These are phyloP conservation scores for Suhomyces terraborum DNA, from an alignment of 1,139 yeast species.

Conservation along the genomic window DNA sequence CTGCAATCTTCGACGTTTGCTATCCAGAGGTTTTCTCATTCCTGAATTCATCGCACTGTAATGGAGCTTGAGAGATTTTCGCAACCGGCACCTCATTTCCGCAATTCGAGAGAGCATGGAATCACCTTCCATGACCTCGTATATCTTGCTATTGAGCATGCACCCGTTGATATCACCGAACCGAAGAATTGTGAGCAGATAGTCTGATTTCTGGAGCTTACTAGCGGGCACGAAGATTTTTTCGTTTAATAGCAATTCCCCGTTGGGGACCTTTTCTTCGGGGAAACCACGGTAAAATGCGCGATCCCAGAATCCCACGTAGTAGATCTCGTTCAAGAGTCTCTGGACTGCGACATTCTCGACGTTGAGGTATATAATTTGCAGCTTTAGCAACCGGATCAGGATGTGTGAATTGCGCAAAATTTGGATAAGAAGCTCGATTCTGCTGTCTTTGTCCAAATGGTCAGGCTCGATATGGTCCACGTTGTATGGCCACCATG, in stretches of 20 bases:
- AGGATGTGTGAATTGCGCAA: slow-evolving; percentile 30
- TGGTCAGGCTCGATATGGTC: slow-evolving; percentile 78
- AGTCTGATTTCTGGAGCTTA: neutral
- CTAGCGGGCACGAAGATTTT: slow-evolving; percentile 1
- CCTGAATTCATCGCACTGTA: neutral
- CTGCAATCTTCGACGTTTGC: neutral
- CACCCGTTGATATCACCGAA: neutral
- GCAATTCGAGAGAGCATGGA: neutral
- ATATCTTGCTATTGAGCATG: neutral
- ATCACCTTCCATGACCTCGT: neutral
- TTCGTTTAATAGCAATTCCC: neutral
- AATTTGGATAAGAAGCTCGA: slow-evolving; percentile 49
- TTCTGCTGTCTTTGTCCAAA: slow-evolving; percentile 57
- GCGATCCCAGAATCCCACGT: slow-evolving; percentile 32
- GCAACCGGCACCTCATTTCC: neutral
- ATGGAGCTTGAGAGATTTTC: neutral
- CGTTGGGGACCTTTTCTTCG: neutral
- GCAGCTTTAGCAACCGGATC: slow-evolving; percentile 24
- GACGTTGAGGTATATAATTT: slow-evolving; percentile 17
- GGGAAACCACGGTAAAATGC: slow-evolving; percentile 1
- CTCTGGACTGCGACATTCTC: slow-evolving; percentile 16
- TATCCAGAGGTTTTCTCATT: neutral
- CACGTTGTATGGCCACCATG: slow-evolving; percentile 69
- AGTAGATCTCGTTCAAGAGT: slow-evolving; percentile 31
- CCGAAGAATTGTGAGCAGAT: neutral